Base-by-base conservation (phyloP, 2,329 filamentous ascomycete genomes). In the Ophiostoma ips region DNA sequence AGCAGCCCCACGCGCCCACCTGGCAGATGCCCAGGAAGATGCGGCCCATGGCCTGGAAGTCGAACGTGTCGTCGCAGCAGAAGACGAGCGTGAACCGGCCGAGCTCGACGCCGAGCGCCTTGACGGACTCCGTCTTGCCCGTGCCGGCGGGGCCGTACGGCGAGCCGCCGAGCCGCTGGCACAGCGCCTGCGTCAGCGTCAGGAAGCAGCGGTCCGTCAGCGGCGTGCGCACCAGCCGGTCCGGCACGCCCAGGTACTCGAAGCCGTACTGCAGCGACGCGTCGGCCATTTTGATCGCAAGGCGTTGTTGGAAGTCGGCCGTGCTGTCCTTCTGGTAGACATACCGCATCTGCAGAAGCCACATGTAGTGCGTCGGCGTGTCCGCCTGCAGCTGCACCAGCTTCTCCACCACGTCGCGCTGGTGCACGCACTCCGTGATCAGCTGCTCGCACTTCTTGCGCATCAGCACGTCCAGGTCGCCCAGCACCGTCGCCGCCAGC, bases 21-120 rank as follows among this genome's bases (percentile, higher is more conserved):
- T 98, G 92, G 64, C 94, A 98, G 55, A 99, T 94, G 75, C 92
- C 92, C 34, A 98, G 75, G 76, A 99, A 98, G 59, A 99, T 99
- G 58, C 92, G 87, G 13, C 94, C 94, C 92, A 99, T 98, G 47
- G 92, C 92, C 62, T 98, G 92, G 73, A 96, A 98, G 66, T 99
- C 92, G 61, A 99, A 99, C 0, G 92, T 98, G 67, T 98, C 92
- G 63, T 99, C 92, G 70, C 92, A 99, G 66, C 94, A 98, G 71
- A 99, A 98, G 28, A 99, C 94, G 24, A 99, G 78, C 2, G 94
- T 98, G 65, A 98, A 99, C 53, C 94, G 83, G 63, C 92, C 94
- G 50, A 99, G 81, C 64, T 98, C 89, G 4, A 98, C 77, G 71
- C 92, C 94, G 24, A 99, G 76, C 18, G 92, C 92, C 68, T 99